These are phyloP conservation scores for Neurospora tetrasperma DNA, from an alignment of 495 filamentous ascomycete genomes.

Conservation along the genomic window DNA sequence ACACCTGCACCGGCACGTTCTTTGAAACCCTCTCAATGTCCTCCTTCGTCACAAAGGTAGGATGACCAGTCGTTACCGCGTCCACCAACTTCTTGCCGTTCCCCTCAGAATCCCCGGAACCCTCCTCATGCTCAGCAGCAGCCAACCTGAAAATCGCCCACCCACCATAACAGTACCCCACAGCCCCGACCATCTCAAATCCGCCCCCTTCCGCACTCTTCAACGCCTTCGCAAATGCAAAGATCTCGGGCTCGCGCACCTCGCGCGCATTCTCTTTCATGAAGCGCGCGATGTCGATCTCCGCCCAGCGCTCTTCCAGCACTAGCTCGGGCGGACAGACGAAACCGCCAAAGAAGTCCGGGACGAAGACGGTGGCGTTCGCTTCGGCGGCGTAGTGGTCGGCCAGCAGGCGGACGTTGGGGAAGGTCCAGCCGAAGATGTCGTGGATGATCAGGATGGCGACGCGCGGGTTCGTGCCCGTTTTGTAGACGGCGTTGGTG, in stretches of 20 bases:
- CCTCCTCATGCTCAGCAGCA: conserved; percentile 14
- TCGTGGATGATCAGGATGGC: conserved; percentile 49
- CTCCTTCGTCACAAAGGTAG: conserved; percentile 33
- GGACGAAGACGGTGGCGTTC: conserved; percentile 43
- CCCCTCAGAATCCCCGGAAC: conserved; percentile 12
- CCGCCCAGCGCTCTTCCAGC: conserved; percentile 18
- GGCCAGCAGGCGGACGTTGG: conserved; percentile 45
- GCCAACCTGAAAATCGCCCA: conserved; percentile 45
- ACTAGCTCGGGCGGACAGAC: conserved; percentile 22
- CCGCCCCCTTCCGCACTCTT: conserved; percentile 11
- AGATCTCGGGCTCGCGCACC: conserved; percentile 43
- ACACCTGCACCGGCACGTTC: conserved; percentile 44
- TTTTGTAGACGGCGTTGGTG: conserved; percentile 32
- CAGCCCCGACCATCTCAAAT: conserved; percentile 38
- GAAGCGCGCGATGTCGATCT: conserved; percentile 33
- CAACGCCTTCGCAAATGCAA: conserved; percentile 37
- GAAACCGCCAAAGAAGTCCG: conserved; percentile 44
- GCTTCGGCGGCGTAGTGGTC: conserved; percentile 46
- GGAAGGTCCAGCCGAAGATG: conserved; percentile 48
- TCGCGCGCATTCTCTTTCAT: conserved; percentile 30
- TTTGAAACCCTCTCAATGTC: conserved; percentile 39
- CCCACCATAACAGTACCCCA: conserved; percentile 54
- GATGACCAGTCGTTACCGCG: conserved; percentile 44
- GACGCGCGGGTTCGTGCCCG: conserved; percentile 32
- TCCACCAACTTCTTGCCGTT: conserved; percentile 41